Percentiles rank a stretch among this genome's conserved stretches.
phyloP scores from a whole-genome alignment of 495 filamentous ascomycete genomes.

The Tuber aestivum region DNA sequence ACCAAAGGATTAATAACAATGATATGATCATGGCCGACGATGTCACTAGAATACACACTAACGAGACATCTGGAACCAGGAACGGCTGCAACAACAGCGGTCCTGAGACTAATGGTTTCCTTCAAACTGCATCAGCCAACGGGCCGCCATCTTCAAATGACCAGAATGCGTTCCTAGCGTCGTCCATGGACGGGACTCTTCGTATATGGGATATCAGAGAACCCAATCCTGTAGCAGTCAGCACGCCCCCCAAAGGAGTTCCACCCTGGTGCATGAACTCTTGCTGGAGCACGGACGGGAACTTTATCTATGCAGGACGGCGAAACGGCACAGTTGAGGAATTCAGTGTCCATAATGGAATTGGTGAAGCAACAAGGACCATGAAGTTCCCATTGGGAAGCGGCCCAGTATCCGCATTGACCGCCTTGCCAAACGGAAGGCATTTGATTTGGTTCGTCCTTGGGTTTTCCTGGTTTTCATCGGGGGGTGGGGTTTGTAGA shows the following conservation, averaged over 20 bases:
- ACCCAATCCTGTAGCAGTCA: conserved; percentile 65
- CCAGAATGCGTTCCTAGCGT: conserved; percentile 68
- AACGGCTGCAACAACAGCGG: background rate
- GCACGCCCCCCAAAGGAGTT: conserved; percentile 54
- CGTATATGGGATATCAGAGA: conserved; percentile 86
- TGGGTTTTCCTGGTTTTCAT: conserved; percentile 46
- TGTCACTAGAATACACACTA: background rate
- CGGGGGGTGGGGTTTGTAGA: too few relatives aligned
- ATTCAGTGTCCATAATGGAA: conserved; percentile 78
- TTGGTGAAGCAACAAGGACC: conserved; percentile 62
- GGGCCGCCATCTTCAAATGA: conserved; percentile 25
- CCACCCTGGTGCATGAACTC: conserved; percentile 98
- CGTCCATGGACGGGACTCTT: conserved; percentile 80
- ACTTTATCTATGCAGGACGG: conserved; percentile 87
- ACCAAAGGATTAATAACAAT: conserved; percentile 8
- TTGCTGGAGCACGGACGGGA: conserved; percentile 95
- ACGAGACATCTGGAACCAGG: background rate
- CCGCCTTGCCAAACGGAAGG: conserved; percentile 85
- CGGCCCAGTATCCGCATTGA: conserved; percentile 77
- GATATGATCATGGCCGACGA: conserved; percentile 10
- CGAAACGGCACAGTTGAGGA: conserved; percentile 94
- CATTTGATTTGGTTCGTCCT: conserved; percentile 67
- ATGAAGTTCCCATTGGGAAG: conserved; percentile 88
- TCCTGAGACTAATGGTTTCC: background rate
- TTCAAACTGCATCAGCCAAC: conserved; percentile 7